Percentiles rank a stretch among this genome's conserved stretches.
Conservation (phyloP, 2,329 filamentous ascomycete genomes). For the Pseudocercospora pini-densiflorae region DNA sequence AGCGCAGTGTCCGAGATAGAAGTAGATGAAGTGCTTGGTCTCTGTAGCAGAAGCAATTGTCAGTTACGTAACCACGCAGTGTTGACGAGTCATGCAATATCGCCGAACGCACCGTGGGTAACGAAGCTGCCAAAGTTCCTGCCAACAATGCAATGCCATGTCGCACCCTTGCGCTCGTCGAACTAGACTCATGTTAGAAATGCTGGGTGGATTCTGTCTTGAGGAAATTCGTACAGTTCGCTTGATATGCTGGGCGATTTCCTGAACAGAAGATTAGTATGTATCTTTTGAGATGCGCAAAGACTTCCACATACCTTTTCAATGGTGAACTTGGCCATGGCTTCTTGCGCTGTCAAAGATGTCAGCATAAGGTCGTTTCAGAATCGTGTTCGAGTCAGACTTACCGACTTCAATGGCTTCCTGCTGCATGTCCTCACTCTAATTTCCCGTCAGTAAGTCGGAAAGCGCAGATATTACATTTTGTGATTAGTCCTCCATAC, state of each 20-base stretch:
- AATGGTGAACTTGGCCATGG: constrained; percentile 72
- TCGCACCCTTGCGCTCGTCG: constrained; percentile 93
- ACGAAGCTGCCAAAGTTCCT: constrained; percentile 99
- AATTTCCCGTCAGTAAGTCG: constrained; percentile 14
- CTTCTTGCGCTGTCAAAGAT: constrained; percentile 63
- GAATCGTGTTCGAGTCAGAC: constrained; percentile 41
- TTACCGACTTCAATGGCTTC: constrained; percentile 95
- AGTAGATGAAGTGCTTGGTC: constrained; percentile 99
- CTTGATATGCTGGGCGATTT: constrained; percentile 96
- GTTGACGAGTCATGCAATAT: constrained; percentile 1
- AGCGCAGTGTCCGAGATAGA: constrained; percentile 98
- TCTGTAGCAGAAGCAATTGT: constrained; percentile 58
- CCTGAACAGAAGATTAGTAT: constrained; percentile 56
- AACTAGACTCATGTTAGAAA: constrained; percentile 64
- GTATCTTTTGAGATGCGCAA: background rate
- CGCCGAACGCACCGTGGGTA: constrained; percentile 75
- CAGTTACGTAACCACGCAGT: constrained; percentile 1
- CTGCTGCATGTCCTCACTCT: constrained; percentile 97
- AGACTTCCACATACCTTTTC: constrained; percentile 64
- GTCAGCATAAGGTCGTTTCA: constrained; percentile 22
- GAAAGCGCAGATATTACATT: background rate
- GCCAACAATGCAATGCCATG: constrained; percentile 99
- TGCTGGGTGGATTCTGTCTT: background rate
- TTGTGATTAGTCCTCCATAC: constrained; percentile 57
- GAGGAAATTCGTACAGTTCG: constrained; percentile 66